Evolutionary conservation across 129 eudicot genomes (phyloP).

Genomic region (Helianthus tuberosus): DNA sequence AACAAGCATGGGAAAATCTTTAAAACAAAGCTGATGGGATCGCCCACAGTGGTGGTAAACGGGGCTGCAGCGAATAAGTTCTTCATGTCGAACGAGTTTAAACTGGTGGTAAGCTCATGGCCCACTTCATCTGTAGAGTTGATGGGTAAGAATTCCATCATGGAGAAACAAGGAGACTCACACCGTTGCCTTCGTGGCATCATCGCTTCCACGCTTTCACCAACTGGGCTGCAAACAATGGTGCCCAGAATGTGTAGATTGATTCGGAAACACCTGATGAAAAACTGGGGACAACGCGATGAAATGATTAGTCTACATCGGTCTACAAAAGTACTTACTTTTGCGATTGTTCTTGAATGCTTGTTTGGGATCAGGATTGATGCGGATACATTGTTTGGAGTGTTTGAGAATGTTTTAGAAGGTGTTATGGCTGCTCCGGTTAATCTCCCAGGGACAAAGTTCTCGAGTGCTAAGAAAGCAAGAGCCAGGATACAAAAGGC

Average conservation of each 20-base stretch:
- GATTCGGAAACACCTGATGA: conserved; percentile 43
- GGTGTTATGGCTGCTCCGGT: conserved; percentile 69
- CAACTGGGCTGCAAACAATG: conserved; percentile 44
- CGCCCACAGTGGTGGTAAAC: conserved; percentile 68
- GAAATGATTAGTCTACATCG: conserved; percentile 47
- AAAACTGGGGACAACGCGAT: conserved; percentile 42
- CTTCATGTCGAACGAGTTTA: conserved; percentile 82
- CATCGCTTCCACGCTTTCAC: conserved; percentile 52
- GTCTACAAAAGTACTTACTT: conserved; percentile 55
- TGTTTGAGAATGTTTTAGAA: conserved; percentile 69
- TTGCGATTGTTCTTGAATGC: conserved; percentile 69
- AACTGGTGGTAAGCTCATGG: conserved; percentile 80
- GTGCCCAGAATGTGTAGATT: conserved; percentile 62
- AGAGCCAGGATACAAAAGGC: conserved; percentile 53
- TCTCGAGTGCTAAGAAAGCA: conserved; percentile 69
- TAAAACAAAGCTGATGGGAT: conserved; percentile 80
- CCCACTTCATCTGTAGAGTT: conserved; percentile 79
- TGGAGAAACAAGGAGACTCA: conserved; percentile 85
- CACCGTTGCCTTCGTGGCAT: conserved; percentile 67
- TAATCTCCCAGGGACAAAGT: conserved; percentile 63
- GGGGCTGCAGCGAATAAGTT: conserved; percentile 75
- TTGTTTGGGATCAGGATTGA: conserved; percentile 60
- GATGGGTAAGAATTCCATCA: conserved; percentile 72
- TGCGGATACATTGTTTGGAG: conserved; percentile 43
- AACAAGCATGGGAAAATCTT: conserved; percentile 58